A percentile compares a stretch with the other conserved stretches of the same genome.
phyloP scores from a whole-genome alignment of 2,329 filamentous ascomycete species.

The Sporothrix sp. region DNA sequence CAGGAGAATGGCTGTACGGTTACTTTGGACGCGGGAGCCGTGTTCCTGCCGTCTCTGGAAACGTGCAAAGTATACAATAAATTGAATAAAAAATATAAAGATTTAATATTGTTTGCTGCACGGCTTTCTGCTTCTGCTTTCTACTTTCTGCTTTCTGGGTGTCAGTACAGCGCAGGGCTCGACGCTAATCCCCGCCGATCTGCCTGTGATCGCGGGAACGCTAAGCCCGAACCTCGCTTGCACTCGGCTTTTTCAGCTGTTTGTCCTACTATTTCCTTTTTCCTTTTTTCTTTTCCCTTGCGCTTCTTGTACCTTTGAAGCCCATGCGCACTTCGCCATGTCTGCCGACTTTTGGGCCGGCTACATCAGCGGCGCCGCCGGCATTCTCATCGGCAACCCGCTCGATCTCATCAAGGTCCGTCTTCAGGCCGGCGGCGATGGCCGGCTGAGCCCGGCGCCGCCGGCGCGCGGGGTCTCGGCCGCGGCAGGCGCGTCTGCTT shows the following conservation, averaged over 20 bases:
- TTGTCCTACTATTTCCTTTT: background rate
- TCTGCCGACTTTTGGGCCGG: conserved; percentile 90
- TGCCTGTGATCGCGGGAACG: background rate
- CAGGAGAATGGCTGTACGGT: too few species aligned
- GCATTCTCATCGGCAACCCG: conserved; percentile 83
- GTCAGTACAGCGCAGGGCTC: too few species aligned
- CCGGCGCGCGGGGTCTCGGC: conserved; percentile 60
- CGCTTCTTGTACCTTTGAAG: too few species aligned
- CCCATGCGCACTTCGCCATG: conserved; percentile 37
- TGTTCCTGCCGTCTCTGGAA: too few species aligned
- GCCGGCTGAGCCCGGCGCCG: conserved; percentile 20
- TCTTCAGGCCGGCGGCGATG: conserved; percentile 54
- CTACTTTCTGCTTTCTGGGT: background rate
- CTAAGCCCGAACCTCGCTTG: background rate
- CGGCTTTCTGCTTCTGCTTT: background rate
- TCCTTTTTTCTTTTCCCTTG: background rate
- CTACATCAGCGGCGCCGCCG: conserved; percentile 75
- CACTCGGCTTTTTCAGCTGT: too few species aligned
- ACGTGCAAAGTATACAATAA: too few species aligned
- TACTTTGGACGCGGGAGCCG: too few species aligned
- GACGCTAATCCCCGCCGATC: background rate
- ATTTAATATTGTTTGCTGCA: background rate
- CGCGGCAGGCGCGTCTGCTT: conserved; percentile 16
- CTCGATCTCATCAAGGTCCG: conserved; percentile 62
- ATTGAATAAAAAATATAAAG: too few species aligned